Evolutionary conservation across 106 monocot genomes (phyloP).

Genomic region (Dendrobium chrysotoxum): DNA sequence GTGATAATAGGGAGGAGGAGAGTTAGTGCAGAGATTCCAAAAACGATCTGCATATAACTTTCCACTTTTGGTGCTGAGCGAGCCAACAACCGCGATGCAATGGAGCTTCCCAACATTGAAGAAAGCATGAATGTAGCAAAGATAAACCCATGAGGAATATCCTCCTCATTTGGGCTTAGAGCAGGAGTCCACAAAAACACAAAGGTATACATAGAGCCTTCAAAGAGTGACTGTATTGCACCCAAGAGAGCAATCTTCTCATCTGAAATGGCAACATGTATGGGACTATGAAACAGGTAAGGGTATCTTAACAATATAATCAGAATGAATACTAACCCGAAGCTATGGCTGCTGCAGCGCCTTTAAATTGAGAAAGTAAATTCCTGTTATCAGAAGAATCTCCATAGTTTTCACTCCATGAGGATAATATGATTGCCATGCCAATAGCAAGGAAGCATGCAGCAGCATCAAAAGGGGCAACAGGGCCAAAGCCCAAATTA

Average conservation of each 20-base stretch:
- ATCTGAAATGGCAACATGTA: conserved; percentile 36
- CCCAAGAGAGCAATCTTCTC: conserved; percentile 97
- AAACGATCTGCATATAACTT: conserved; percentile 94
- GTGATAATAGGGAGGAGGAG: conserved; percentile 77
- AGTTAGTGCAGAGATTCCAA: conserved; percentile 65
- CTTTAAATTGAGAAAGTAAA: conserved; percentile 76
- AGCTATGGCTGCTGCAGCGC: conserved; percentile 87
- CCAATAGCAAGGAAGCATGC: conserved; percentile 89
- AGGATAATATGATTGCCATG: conserved; percentile 81
- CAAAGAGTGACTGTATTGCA: conserved; percentile 96
- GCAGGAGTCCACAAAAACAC: conserved; percentile 98
- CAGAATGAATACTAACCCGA: conserved; percentile 45
- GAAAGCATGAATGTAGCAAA: conserved; percentile 98
- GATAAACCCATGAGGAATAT: conserved; percentile 96
- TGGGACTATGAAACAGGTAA: neutral
- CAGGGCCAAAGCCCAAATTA: conserved; percentile 86
- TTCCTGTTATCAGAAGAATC: conserved; percentile 90
- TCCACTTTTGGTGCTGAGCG: conserved; percentile 73
- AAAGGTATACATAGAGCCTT: conserved; percentile 98
- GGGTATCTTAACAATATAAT: neutral
- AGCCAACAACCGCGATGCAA: conserved; percentile 79
- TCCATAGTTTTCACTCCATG: conserved; percentile 95
- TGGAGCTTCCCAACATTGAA: conserved; percentile 95
- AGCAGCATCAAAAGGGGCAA: conserved; percentile 97
- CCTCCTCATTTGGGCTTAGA: conserved; percentile 91